Evolutionary conservation across 495 filamentous ascomycete genomes (phyloP).

Genomic region (Aspergillus carlsbadensis): DNA sequence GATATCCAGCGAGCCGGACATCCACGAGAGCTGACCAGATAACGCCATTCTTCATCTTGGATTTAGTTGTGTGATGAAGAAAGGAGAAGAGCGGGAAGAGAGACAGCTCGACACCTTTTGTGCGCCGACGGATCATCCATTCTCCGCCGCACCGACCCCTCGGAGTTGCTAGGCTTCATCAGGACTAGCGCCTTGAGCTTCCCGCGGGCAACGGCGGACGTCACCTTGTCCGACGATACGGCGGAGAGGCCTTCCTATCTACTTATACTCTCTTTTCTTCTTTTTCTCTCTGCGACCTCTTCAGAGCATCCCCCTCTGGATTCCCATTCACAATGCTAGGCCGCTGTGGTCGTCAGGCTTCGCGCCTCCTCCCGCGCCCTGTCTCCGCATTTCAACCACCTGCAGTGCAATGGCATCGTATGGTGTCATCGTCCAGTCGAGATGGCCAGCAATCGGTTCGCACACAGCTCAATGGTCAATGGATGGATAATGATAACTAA

Average conservation of each 20-base stretch:
- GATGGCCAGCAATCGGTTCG: conserved; percentile 47
- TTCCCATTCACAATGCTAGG: conserved; percentile 38
- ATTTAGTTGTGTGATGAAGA: conserved; percentile 55
- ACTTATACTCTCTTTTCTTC: conserved; percentile 4
- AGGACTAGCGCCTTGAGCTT: conserved; percentile 35
- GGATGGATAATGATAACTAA: background rate
- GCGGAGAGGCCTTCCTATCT: conserved; percentile 25
- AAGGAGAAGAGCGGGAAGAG: conserved; percentile 16
- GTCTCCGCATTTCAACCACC: conserved; percentile 20
- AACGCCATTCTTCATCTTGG: conserved; percentile 54
- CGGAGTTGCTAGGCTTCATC: conserved; percentile 29
- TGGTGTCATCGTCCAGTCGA: conserved; percentile 38
- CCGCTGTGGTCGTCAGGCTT: conserved; percentile 43
- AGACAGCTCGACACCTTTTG: background rate
- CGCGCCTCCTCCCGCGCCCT: conserved; percentile 37
- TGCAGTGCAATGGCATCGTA: conserved; percentile 33
- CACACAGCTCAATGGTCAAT: background rate
- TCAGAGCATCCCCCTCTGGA: background rate
- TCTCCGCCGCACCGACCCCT: conserved; percentile 24
- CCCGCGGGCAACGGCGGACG: conserved; percentile 42
- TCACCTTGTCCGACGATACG: conserved; percentile 24
- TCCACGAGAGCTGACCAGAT: conserved; percentile 48
- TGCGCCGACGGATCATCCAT: conserved; percentile 20
- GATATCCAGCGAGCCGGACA: conserved; percentile 28
- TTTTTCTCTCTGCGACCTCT: background rate